Base-by-base conservation (phyloP, 306 rosid species). In the Crotalaria pallida region DNA sequence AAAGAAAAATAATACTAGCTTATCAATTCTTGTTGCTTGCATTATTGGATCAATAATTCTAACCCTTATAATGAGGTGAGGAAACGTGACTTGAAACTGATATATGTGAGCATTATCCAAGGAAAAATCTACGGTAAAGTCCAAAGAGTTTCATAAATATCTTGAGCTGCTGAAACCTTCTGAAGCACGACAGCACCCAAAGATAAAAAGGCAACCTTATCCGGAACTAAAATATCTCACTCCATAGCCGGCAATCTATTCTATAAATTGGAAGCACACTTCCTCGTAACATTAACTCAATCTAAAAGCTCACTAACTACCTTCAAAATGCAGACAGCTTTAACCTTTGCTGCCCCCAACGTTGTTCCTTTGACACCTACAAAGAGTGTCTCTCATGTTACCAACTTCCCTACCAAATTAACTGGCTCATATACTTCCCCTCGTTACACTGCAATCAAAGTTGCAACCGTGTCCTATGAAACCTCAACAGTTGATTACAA, bases 281-380 rank as follows among this genome's bases (percentile, higher is more conserved):
- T 74, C 12, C 62, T 56, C 23, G 1, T 0, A 24, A 23, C 15
- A 43, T 10, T 27, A 27, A 51, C 9, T 7, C 41, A 72, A 65
- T 10, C 69, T 58, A 51, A 72, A 71, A 52, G 16, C 67, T 26
- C 67, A 29, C 16, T 12, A 8, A 49, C 40, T 57, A 24, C 23
- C 21, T 58, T 57, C 63, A 76, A 78, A 71, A 88, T 86, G 96
- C 96, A 82, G 80, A 74, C 87, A 23, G 71, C 83, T 73, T 21
- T 84, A 69, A 71, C 75, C 76, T 62, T 82, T 26, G 55, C 78
- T 68, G 13, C 84, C 43, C 84, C 85, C 2, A 63, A 62, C 33
- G 48, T 78, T 76, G 73, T 84, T 61, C 96, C 88, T 67, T 70
- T 63, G 68, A 60, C 74, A 71, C 86, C 82, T 58, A 22, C 80